Evolutionary conservation across 805 yeast species (phyloP).

Genomic region (Hanseniaspora valbyensis): DNA sequence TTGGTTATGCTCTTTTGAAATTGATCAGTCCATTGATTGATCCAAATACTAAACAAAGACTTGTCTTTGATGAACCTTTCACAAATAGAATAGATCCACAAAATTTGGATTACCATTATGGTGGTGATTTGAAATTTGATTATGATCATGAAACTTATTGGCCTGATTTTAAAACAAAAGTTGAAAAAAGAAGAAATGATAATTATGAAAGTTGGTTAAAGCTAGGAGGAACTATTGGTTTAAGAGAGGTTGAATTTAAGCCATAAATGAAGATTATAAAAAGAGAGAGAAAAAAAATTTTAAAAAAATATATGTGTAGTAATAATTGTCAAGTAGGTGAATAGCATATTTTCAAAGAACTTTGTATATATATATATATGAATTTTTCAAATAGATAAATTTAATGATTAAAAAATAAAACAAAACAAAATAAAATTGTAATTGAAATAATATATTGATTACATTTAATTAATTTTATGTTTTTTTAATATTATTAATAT

Average conservation of each 20-base stretch:
- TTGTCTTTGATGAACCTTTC: constrained; percentile 48
- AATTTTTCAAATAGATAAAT: too few relatives aligned
- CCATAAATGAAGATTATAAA: neutral
- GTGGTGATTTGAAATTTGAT: constrained; percentile 38
- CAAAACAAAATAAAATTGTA: too few relatives aligned
- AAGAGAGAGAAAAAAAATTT: too few relatives aligned
- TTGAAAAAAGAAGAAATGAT: constrained; percentile 30
- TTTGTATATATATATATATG: too few relatives aligned
- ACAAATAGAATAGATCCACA: constrained; percentile 42
- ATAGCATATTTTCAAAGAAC: too few relatives aligned
- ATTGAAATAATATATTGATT: too few relatives aligned
- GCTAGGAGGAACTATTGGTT: constrained; percentile 41
- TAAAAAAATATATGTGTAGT: neutral
- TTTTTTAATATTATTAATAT: too few relatives aligned
- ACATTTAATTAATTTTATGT: too few relatives aligned
- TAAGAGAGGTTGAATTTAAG: constrained; percentile 45
- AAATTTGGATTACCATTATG: constrained; percentile 42
- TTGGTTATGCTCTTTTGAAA: constrained; percentile 46
- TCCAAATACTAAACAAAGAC: constrained; percentile 47
- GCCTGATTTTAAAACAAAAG: constrained; percentile 39
- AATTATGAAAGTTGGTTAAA: constrained; percentile 32
- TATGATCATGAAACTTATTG: constrained; percentile 45
- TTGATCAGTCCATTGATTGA: constrained; percentile 48
- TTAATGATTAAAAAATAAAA: too few relatives aligned
- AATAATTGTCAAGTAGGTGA: neutral